Evolutionary conservation across 2,329 filamentous ascomycete genomes (phyloP), one percentile per base, ranked within the genome.

Genomic region (Canariomyces notabilis): DNA sequence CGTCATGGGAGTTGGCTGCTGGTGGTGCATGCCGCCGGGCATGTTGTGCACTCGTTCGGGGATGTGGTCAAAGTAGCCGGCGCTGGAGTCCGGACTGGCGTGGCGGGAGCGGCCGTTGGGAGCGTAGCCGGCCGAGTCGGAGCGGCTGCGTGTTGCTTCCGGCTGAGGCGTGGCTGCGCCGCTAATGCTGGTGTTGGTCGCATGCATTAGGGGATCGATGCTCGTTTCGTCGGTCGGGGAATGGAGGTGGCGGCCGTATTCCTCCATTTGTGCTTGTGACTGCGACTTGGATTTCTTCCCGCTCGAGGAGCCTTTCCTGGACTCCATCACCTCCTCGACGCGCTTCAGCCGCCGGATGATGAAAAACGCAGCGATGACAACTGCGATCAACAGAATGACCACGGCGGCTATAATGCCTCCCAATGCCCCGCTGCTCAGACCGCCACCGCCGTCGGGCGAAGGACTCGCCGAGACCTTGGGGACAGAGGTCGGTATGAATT

Each of bases 401-500:
- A 71, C 71, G 1, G 74, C 77, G 2, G 69, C 73, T 26, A 80
- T 67, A 18, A 80, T 77, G 2, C 77, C 78, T 2, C 72, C 76
- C 2, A 81, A 62, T 20, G 48, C 52, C 3, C 48, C 52, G 12
- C 39, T 37, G 48, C 50, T 53, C 5, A 55, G 46, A 2, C 50
- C 46, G 35, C 63, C 57, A 7, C 57, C 53, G n/a, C 56, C 52
- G 19, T 42, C 46, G 22, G 42, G 50, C 0, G 61, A 59, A 12
- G 64, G 49, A 1, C 62, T 51, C 4, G 67, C 64, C 1, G 63
- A 53, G 5, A 62, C 52, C 46, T 78, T 77, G 4, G 68, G 56
- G 3, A 75, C 59, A 1, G 65, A 63, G 2, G 67, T 70, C 0
- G 73, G 71, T 26, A 72, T 66, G 47, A 70, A 63, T 46, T 75